phyloP scores from a whole-genome alignment of 169 alveolate genomes.

The Eimeria nieschulzi region DNA sequence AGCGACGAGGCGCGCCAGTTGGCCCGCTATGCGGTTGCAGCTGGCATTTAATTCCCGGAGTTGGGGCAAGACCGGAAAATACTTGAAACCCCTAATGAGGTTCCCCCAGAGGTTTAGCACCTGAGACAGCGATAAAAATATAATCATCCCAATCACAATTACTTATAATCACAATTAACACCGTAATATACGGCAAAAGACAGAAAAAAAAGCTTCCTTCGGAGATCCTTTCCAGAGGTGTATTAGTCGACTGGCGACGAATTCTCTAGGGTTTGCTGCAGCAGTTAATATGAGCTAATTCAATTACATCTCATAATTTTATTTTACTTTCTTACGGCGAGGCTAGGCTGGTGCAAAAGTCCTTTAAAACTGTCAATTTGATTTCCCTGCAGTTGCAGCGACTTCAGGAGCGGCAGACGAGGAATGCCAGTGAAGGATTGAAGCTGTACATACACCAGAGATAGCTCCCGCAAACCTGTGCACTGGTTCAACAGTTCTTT shows the following conservation, averaged over 20 bases:
- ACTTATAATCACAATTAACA: too few species aligned
- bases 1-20: not conserved
- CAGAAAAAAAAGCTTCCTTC: too few species aligned
- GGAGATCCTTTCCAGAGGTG: too few species aligned
- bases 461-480: not conserved
- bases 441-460: conserved; percentile 14
- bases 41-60: not conserved
- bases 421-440: not conserved
- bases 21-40: not conserved
- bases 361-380: not conserved
- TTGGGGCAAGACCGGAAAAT: not conserved
- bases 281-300: not conserved
- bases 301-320: too few species aligned
- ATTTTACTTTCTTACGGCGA: too few species aligned
- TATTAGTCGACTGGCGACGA: too few species aligned
- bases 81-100: not conserved
- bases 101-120: not conserved
- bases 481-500: not conserved
- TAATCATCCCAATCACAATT: too few species aligned
- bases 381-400: not conserved
- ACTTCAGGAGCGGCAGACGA: not conserved
- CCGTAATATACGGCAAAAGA: too few species aligned
- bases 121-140: not conserved
- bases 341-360: not conserved
- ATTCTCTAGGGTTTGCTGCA: too few species aligned